Evolutionary conservation across 2,329 filamentous ascomycete genomes (phyloP), one percentile per base, ranked within the genome.

Genomic region (Fusarium sp.): DNA sequence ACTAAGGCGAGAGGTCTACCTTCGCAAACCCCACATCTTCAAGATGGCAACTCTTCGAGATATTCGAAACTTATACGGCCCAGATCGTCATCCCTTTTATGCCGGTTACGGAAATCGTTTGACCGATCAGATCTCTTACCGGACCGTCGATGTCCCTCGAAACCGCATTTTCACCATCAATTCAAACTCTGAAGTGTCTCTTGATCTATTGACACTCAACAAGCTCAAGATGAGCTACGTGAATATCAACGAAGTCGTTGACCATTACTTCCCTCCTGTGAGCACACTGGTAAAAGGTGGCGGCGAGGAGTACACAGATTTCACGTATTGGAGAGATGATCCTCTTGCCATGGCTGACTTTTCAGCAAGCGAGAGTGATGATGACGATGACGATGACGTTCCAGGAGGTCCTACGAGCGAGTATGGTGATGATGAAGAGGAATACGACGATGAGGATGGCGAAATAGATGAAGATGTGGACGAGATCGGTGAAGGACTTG

Each of bases 101-200:
- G 97, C 97, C 16, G 96, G 96, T 0, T 99, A 98, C 78, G 96
- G 97, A 65, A 99, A 99, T 81, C 91, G 96, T 62, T 87, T 99
- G 63, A 99, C 97, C 2, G 97, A 99, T 80, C 96, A 97, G 60
- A 90, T 99, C 66, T 97, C 94, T 58, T 99, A 99, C 80, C 92
- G 96, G 67, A 96, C 93, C 10, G 96, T 99, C 60, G 97, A 97
- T 79, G 97, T 99, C 44, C 96, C 96, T 1, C 92, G 93, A 58
- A 97, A 92, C 29, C 90, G 96, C 59, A 99, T 99, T 76, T 99
- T 99, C 82, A 98, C 96, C 21, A 99, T 99, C 86, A 99, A 99
- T 82, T 96, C 94, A 60, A 97, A 98, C 79, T 95, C 95, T 3
- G 96, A 99, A 81, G 95, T 99, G 35, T 95, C 93, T 33, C 85